Evolutionary conservation across 805 yeast genomes (phyloP).

Genomic region (Hyphopichia homilentoma): DNA sequence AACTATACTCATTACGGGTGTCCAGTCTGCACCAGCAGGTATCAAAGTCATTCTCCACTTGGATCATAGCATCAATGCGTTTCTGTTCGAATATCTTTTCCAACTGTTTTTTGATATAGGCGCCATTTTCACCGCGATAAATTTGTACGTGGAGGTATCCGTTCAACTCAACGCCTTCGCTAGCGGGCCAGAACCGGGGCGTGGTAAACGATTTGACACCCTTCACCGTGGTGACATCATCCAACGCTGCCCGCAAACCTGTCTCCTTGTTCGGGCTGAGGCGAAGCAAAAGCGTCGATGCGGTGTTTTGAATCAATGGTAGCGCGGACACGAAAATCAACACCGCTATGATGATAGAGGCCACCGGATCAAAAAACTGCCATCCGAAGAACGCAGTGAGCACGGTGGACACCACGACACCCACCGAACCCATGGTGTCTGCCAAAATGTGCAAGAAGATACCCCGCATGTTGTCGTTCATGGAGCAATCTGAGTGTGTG

Average conservation of each 20-base stretch:
- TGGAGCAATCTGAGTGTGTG: slow-evolving; percentile 6
- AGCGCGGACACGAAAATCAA: slow-evolving; percentile 78
- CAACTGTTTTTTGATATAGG: slow-evolving; percentile 57
- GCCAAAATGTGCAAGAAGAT: slow-evolving; percentile 91
- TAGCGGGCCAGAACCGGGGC: slow-evolving; percentile 87
- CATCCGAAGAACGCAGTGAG: slow-evolving; percentile 63
- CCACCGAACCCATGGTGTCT: slow-evolving; percentile 94
- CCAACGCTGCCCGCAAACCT: slow-evolving; percentile 57
- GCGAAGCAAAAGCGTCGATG: slow-evolving; percentile 65
- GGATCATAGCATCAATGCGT: slow-evolving; percentile 57
- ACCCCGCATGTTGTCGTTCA: slow-evolving; percentile 82
- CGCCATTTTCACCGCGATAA: slow-evolving; percentile 60
- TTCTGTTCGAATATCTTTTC: slow-evolving; percentile 48
- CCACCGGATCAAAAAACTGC: slow-evolving; percentile 88
- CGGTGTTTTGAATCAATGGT: slow-evolving; percentile 80
- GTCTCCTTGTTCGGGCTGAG: slow-evolving; percentile 59
- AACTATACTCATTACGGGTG: too few species aligned
- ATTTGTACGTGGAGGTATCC: slow-evolving; percentile 86
- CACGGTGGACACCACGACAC: slow-evolving; percentile 88
- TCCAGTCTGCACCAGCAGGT: slow-evolving; percentile 61
- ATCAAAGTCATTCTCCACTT: slow-evolving; percentile 62
- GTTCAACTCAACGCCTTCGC: slow-evolving; percentile 15
- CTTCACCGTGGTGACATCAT: slow-evolving; percentile 63
- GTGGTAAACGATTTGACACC: slow-evolving; percentile 85
- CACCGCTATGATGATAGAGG: slow-evolving; percentile 81